These are phyloP conservation scores for Lathyrus aphaca DNA, from an alignment of 306 rosid genomes.

Conservation along the genomic window DNA sequence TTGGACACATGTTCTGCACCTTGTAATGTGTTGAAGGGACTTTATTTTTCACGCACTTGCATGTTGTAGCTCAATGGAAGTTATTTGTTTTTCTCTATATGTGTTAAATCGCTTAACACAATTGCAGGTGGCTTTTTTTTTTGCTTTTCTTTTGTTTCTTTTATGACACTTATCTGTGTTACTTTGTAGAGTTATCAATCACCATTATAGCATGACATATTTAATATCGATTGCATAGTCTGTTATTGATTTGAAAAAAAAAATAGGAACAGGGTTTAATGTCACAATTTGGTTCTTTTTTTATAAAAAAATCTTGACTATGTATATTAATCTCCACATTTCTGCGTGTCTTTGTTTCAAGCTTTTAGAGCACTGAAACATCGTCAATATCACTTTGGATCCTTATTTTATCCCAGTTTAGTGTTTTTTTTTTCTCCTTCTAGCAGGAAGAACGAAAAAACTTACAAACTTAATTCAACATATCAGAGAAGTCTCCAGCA, in stretches of 20 bases:
- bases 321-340: conserved; percentile 4
- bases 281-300: conserved; percentile 10
- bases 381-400: conserved; percentile 11
- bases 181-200: neutral
- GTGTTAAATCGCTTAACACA: conserved; percentile 17
- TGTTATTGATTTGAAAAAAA: neutral
- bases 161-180: conserved; percentile 1
- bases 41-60: conserved; percentile 3
- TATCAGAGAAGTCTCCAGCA: conserved; percentile 85
- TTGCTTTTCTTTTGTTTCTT: conserved; percentile 5
- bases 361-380: conserved; percentile 14
- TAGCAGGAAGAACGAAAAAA: conserved; percentile 82
- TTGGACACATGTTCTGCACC: conserved; percentile 11
- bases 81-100: neutral
- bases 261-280: conserved; percentile 13
- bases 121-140: conserved; percentile 3
- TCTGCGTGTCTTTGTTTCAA: neutral
- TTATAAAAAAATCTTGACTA: neutral
- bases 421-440: conserved; percentile 10
- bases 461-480: conserved; percentile 71
- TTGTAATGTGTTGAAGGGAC: conserved; percentile 28
- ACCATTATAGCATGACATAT: neutral
- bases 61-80: conserved; percentile 13
- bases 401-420: conserved; percentile 9
- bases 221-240: neutral